Base-by-base conservation (phyloP, 169 alveolate genomes). In the Hepatocystis sp. region DNA sequence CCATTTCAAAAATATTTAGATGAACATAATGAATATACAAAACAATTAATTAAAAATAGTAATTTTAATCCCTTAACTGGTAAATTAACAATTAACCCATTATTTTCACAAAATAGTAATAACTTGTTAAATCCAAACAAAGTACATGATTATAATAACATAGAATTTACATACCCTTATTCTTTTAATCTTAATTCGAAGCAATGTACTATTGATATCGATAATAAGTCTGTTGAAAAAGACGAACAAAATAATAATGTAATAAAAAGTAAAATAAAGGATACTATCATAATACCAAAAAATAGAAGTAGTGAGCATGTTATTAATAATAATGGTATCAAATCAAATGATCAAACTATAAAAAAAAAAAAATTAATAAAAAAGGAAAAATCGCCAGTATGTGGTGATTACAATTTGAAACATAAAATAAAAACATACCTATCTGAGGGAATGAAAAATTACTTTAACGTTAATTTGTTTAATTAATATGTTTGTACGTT, bases 1-100 rank as follows among this genome's bases (percentile, higher is more conserved):
- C 13, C 10, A 7, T 81, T 81, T 39, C 84, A 61, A 61, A 39
- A 63, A 27, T 81, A 81, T 81, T 81, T 81, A 81, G 58, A 32
- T 63, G 44, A 61, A 46, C 21, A 49, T 34, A 81, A 81, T 42
- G 65, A 61, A 4, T 19, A 81, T 63, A 81, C 89, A 61, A 81
- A 51, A 51, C 53, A 44, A 30, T 32, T 81, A 30, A 55, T 81
- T 15, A 15, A 1, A 39, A 61, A 51, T 39, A 36, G 78, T 40
- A 81, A 40, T 17, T 81, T 81, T 52, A 63, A 81, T 34, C 21
- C 67, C 2, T 32, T 81, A 46, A 81, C 89, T 8, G 89, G 89
- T 32, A 81, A 63, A 39, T 47, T 81, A 13, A 40, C 11, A 39
- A 30, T 81, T 61, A 81, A 81, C 47, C 66, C 89, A 30, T 40